Evolutionary conservation across 768 basidiomycete genomes (phyloP), one percentile per base, ranked within the genome.

Genomic region (Tricholoma hemisulphureum): DNA sequence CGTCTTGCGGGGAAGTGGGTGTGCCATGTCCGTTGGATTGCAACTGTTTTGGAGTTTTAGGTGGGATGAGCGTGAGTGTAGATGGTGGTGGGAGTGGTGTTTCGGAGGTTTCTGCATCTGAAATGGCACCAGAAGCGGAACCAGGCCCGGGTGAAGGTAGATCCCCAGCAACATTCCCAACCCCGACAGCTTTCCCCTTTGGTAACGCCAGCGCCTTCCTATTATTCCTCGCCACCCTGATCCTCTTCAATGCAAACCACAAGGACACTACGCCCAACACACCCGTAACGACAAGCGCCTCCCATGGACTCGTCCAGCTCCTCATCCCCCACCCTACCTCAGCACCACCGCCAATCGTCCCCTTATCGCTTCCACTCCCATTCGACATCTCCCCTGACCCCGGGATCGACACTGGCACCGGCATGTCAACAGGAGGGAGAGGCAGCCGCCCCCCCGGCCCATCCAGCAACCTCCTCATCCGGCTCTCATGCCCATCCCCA

Each of bases 391-490:
- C 58, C n/a, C 41, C 54, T 1, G 26, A n/a, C 46, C 20, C 50
- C 61, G 1, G 55, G 23, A 56, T n/a, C n/a, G n/a, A n/a, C n/a
- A n/a, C n/a, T n/a, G n/a, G n/a, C n/a, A n/a, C n/a, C n/a, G n/a
- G n/a, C n/a, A n/a, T n/a, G n/a, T n/a, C n/a, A n/a, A n/a, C n/a
- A n/a, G 50, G 55, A 2, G 60, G 56, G 13, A 28, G 4, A 3
- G 46, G 26, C 28, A 49, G 8, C 16, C 26, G 16, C n/a, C 58
- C 62, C 6, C 80, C 80, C 0, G 82, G 82, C 2, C 83, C 85
- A 55, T 89, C 87, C 2, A 89, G 73, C 20, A 89, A 76, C 60
- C 85, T 77, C 65, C 70, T 76, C 66, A 77, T 69, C 11, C 79
- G 67, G 39, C 73, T 72, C 59, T 75, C 75, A 4, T 69, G 68